These are phyloP conservation scores for Beta corolliflora DNA, from an alignment of 179 eudicot genomes.

Conservation along the genomic window DNA sequence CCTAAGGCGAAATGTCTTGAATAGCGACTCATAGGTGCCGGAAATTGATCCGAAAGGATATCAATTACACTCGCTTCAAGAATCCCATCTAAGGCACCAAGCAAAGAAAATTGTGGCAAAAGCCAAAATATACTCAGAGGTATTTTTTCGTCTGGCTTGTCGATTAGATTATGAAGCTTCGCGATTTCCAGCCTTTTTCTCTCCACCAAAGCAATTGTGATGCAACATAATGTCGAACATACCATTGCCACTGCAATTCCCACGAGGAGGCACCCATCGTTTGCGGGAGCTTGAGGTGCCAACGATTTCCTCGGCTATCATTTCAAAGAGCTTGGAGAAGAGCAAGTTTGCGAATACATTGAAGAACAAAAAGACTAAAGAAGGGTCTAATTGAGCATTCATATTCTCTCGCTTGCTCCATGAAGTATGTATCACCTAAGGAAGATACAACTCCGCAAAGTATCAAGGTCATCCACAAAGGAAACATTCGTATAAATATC, in stretches of 20 bases:
- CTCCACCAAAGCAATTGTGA: slow-evolving; percentile 59
- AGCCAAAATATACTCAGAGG: slow-evolving; percentile 55
- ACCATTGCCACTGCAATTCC: slow-evolving; percentile 55
- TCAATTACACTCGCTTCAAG: background rate
- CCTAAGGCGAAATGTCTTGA: background rate
- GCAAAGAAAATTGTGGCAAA: slow-evolving; percentile 45
- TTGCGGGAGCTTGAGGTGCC: background rate
- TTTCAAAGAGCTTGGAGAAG: too few relatives aligned
- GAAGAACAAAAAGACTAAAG: slow-evolving; percentile 1
- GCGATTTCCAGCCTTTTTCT: slow-evolving; percentile 40
- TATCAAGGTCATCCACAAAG: slow-evolving; percentile 58
- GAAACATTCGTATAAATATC: slow-evolving; percentile 42
- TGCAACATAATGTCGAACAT: slow-evolving; percentile 48
- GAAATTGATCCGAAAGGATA: background rate
- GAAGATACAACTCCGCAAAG: slow-evolving; percentile 50
- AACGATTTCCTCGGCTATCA: background rate
- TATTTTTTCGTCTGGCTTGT: slow-evolving; percentile 13
- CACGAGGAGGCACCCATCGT: slow-evolving; percentile 18
- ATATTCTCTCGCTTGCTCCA: slow-evolving; percentile 63
- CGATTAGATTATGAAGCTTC: background rate
- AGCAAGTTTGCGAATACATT: background rate
- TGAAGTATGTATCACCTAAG: slow-evolving; percentile 55
- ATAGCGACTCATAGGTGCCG: background rate
- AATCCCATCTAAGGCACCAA: background rate
- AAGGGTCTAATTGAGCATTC: slow-evolving; percentile 34